phyloP scores from a whole-genome alignment of 2,329 filamentous ascomycete genomes.

The Penicillium expansum region DNA sequence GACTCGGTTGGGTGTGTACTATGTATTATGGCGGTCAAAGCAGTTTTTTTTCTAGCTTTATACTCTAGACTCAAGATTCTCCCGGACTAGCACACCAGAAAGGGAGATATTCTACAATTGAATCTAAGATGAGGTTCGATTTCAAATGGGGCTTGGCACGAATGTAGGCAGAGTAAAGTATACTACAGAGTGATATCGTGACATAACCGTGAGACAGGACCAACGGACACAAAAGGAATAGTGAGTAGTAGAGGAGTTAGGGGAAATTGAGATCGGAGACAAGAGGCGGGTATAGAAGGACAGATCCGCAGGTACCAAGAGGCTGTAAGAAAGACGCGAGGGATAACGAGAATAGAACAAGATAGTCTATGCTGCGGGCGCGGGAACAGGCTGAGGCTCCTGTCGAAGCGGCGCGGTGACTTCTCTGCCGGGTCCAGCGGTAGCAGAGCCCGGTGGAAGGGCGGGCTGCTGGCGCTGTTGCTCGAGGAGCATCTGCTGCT shows the following conservation, averaged over 20 bases:
- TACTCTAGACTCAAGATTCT: neutral
- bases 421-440: constrained; percentile 34
- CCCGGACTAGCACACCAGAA: too few relatives aligned
- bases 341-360: constrained; percentile 3
- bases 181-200: constrained; percentile 23
- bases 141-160: neutral
- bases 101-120: neutral
- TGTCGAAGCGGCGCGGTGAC: constrained; percentile 11
- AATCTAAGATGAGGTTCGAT: neutral
- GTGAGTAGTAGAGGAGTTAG: neutral
- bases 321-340: neutral
- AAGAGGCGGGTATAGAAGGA: constrained; percentile 23
- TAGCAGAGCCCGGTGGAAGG: constrained; percentile 38
- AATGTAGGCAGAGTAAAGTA: constrained; percentile 9
- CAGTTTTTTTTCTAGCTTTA: neutral
- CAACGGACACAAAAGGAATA: constrained; percentile 6
- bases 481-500: constrained; percentile 37
- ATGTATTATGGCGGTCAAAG: neutral
- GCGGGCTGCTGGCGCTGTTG: constrained; percentile 36
- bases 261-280: constrained; percentile 1
- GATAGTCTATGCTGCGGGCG: constrained; percentile 26
- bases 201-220: constrained; percentile 14
- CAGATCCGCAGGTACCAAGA: constrained; percentile 8
- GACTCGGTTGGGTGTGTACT: neutral
- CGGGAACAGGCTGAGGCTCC: constrained; percentile 21